Percentiles rank a stretch among this genome's conserved stretches.
Evolutionary conservation across 177 flowering plant species (phyloP).

Genomic region (Vitis hybrid): DNA sequence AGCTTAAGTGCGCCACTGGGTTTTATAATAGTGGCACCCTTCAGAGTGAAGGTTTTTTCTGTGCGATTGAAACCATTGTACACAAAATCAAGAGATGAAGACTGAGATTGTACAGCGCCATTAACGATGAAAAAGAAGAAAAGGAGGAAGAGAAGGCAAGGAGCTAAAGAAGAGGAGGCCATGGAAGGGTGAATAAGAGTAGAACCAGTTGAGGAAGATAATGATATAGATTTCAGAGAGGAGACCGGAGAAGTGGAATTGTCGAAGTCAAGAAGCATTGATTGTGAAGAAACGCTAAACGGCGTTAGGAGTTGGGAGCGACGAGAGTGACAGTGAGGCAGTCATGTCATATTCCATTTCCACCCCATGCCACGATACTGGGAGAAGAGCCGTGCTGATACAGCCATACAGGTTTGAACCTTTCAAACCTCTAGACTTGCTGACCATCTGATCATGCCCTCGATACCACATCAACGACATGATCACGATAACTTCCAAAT

Average conservation of each 20-base stretch:
- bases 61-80: conserved; percentile 34
- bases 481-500: too few species aligned
- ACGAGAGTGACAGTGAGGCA: too few species aligned
- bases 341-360: too few species aligned
- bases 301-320: background rate
- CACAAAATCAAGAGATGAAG: conserved; percentile 11
- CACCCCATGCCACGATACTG: too few species aligned
- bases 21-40: conserved; percentile 23
- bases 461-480: too few species aligned
- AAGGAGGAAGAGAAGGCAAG: conserved; percentile 13
- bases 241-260: too few species aligned
- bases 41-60: conserved; percentile 1
- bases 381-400: too few species aligned
- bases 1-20: conserved; percentile 29
- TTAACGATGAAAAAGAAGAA: background rate
- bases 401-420: too few species aligned
- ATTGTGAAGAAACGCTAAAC: background rate
- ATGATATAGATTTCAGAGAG: background rate
- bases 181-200: background rate
- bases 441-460: too few species aligned
- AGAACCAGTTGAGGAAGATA: background rate
- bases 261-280: background rate
- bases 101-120: conserved; percentile 6
- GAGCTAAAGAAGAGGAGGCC: conserved; percentile 6
- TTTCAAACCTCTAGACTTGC: too few species aligned